Conservation (phyloP, 805 yeast species). For the Spathaspora boniae region DNA sequence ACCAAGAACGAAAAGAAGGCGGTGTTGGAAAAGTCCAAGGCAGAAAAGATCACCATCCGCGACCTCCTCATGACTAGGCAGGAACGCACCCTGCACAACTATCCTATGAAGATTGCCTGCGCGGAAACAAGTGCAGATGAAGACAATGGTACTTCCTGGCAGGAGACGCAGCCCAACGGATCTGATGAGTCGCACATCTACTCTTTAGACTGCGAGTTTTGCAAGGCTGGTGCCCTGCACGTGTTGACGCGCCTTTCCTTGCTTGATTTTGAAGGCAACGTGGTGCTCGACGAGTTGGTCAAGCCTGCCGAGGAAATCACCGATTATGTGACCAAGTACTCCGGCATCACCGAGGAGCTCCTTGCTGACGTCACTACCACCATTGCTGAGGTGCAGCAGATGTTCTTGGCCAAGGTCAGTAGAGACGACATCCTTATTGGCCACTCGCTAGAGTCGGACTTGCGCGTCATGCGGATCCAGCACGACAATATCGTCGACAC, state of each 20-base stretch:
- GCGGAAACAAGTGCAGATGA: conserved; percentile 6
- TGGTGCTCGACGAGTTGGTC: conserved; percentile 70
- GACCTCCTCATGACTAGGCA: conserved; percentile 52
- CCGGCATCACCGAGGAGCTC: conserved; percentile 80
- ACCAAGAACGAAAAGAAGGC: conserved; percentile 52
- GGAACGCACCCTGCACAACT: conserved; percentile 47
- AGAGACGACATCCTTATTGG: conserved; percentile 72
- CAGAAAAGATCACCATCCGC: conserved; percentile 38
- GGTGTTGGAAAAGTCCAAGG: conserved; percentile 29
- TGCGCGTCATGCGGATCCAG: conserved; percentile 62
- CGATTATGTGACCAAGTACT: conserved; percentile 78
- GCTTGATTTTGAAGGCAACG: conserved; percentile 57
- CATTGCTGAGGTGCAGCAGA: conserved; percentile 61
- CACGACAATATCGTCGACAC: conserved; percentile 84
- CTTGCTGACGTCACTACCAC: conserved; percentile 62
- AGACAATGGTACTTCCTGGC: conserved; percentile 5
- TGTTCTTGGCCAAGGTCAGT: conserved; percentile 46
- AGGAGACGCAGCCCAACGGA: conserved; percentile 37
- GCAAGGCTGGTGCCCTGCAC: conserved; percentile 56
- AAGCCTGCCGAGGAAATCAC: conserved; percentile 71
- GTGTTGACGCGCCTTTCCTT: conserved; percentile 78
- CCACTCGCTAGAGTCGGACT: conserved; percentile 85
- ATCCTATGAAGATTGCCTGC: conserved; percentile 52
- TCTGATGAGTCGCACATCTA: conserved; percentile 60
- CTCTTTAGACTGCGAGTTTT: conserved; percentile 95